Conservation (phyloP, 306 rosid genomes). For the Abrus pulchellus region DNA sequence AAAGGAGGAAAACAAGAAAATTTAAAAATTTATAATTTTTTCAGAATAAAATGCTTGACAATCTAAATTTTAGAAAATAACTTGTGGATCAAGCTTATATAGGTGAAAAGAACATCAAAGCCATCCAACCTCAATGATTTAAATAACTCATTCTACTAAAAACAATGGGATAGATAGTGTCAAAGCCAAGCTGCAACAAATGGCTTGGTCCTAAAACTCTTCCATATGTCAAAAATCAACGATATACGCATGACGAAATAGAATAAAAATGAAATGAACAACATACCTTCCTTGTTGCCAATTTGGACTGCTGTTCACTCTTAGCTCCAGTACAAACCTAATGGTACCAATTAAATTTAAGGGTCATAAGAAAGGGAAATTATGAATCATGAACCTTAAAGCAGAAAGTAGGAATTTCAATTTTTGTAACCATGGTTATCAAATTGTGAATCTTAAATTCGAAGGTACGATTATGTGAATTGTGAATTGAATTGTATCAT, state of each 20-base stretch:
- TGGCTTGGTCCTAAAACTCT: background rate
- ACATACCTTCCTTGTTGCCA: constrained; percentile 95
- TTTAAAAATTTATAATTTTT: constrained; percentile 10
- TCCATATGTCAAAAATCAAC: constrained; percentile 27
- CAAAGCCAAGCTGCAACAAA: constrained; percentile 34
- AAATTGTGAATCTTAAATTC: background rate
- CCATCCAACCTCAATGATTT: background rate
- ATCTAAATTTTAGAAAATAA: background rate
- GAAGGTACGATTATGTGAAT: background rate
- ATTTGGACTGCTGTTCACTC: constrained; percentile 89
- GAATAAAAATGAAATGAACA: background rate
- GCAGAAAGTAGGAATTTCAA: background rate
- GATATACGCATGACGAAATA: constrained; percentile 12
- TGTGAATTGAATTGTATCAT: background rate
- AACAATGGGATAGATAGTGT: background rate
- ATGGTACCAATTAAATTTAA: constrained; percentile 40
- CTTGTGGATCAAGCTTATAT: background rate
- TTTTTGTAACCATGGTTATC: background rate
- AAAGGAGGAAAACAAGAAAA: constrained; percentile 34
- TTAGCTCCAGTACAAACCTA: constrained; percentile 99
- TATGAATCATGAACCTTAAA: background rate
- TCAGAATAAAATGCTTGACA: background rate
- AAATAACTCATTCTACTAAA: constrained; percentile 1
- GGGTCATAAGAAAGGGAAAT: background rate
- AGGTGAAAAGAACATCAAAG: background rate